Percentiles rank a stretch among this genome's conserved stretches.
phyloP scores from a whole-genome alignment of 306 rosid genomes.

The Adenanthera pavonina region DNA sequence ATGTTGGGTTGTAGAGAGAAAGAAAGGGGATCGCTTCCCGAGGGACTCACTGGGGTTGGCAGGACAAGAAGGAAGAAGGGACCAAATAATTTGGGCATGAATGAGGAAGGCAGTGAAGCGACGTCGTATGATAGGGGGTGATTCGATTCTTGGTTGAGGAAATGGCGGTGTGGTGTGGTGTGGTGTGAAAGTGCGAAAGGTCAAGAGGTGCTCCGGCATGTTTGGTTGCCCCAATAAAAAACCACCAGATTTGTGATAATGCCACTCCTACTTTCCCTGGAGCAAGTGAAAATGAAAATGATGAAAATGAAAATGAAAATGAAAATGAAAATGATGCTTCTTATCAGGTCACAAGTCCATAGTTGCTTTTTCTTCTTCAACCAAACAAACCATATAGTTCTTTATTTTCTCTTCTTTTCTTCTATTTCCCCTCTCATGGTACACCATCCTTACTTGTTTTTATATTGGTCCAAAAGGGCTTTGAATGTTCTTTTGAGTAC shows the following conservation, averaged over 20 bases:
- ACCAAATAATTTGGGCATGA: neutral
- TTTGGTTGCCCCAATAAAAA: neutral
- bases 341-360: neutral
- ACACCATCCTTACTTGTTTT: neutral
- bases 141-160: neutral
- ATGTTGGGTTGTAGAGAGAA: neutral
- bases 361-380: neutral
- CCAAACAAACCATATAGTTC: no score
- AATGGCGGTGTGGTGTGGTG: no score
- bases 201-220: neutral
- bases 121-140: conserved; percentile 15
- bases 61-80: neutral
- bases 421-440: neutral
- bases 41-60: conserved; percentile 12
- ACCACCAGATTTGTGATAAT: neutral
- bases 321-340: neutral
- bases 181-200: neutral
- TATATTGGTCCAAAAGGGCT: neutral
- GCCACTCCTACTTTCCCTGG: conserved; percentile 11
- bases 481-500: neutral
- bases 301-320: conserved; percentile 1
- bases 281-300: neutral
- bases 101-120: neutral
- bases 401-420: neutral
- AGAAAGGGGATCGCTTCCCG: conserved; percentile 22